Evolutionary conservation across 805 yeast genomes (phyloP).

Genomic region (Torulaspora quercuum): DNA sequence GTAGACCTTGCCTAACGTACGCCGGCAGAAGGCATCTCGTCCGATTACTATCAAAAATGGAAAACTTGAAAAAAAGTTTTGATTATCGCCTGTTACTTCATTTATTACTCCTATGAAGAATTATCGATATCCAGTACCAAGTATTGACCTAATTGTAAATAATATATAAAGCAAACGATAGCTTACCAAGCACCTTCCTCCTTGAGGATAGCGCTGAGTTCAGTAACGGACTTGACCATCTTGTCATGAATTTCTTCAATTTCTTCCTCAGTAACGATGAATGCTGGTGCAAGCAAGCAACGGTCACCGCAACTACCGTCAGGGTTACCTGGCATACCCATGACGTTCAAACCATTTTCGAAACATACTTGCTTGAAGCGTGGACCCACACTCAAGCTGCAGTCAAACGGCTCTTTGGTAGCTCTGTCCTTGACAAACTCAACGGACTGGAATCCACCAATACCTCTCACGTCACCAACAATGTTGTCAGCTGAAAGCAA

Average conservation of each 20-base stretch:
- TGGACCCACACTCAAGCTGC: conserved; percentile 38
- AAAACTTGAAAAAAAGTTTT: too few species aligned
- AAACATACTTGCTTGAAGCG: conserved; percentile 36
- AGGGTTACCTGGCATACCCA: conserved; percentile 47
- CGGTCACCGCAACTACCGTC: conserved; percentile 42
- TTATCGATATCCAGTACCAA: too few species aligned
- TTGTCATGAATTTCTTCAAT: conserved; percentile 43
- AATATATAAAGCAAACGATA: too few species aligned
- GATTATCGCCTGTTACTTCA: too few species aligned
- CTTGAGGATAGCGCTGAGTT: conserved; percentile 23
- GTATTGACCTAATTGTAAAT: too few species aligned
- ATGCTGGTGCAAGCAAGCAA: conserved; percentile 46
- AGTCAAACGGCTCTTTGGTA: conserved; percentile 48
- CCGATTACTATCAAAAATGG: too few species aligned
- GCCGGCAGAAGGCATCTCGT: too few species aligned
- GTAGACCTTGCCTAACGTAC: too few species aligned
- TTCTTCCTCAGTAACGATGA: conserved; percentile 41
- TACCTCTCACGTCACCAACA: conserved; percentile 60
- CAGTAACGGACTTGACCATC: conserved; percentile 41
- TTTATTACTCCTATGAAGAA: too few species aligned
- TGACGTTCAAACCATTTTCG: conserved; percentile 45
- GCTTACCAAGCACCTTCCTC: conserved; percentile 20
- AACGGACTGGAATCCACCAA: conserved; percentile 57
- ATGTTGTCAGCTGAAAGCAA: conserved; percentile 36
- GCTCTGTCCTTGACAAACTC: conserved; percentile 53